Percentiles rank a stretch among this genome's conserved stretches.
These are phyloP conservation scores for Gonapodya prolifera DNA, from an alignment of 192 early-diverging fungal species.

Conservation along the genomic window DNA sequence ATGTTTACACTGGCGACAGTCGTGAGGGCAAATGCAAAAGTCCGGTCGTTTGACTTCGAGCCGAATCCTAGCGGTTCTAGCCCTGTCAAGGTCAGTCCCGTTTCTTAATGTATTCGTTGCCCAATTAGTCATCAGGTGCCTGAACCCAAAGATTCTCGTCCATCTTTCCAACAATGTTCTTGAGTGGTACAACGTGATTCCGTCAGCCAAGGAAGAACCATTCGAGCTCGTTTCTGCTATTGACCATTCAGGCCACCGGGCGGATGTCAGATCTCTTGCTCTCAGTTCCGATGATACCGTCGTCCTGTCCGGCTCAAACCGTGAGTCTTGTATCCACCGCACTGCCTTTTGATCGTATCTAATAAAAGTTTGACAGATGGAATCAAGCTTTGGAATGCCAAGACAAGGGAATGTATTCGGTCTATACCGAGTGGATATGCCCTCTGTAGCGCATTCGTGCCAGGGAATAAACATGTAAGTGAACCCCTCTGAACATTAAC, in stretches of 20 bases:
- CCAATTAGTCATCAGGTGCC: no score
- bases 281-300: constrained; percentile 80
- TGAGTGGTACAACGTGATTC: constrained; percentile 62
- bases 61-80: constrained; percentile 13
- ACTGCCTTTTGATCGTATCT: background rate
- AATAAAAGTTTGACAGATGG: constrained; percentile 23
- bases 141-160: constrained; percentile 40
- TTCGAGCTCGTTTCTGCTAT: constrained; percentile 53
- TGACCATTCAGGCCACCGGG: constrained; percentile 79
- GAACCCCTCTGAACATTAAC: background rate
- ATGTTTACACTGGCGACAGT: constrained; percentile 60
- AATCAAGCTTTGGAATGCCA: constrained; percentile 84
- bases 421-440: constrained; percentile 87
- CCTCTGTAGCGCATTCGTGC: constrained; percentile 84
- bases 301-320: constrained; percentile 73
- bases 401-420: constrained; percentile 68
- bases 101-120: background rate
- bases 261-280: constrained; percentile 79
- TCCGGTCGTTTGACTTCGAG: constrained; percentile 67
- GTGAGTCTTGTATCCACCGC: constrained; percentile 17
- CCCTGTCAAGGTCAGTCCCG: background rate
- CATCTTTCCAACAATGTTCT: constrained; percentile 72
- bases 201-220: constrained; percentile 53
- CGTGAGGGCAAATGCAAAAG: constrained; percentile 62
- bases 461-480: constrained; percentile 68